A percentile compares a stretch with the other conserved stretches of the same genome.
Conservation (phyloP, 352 stramenopile species). For the Phytophthora fragariaefolia region DNA sequence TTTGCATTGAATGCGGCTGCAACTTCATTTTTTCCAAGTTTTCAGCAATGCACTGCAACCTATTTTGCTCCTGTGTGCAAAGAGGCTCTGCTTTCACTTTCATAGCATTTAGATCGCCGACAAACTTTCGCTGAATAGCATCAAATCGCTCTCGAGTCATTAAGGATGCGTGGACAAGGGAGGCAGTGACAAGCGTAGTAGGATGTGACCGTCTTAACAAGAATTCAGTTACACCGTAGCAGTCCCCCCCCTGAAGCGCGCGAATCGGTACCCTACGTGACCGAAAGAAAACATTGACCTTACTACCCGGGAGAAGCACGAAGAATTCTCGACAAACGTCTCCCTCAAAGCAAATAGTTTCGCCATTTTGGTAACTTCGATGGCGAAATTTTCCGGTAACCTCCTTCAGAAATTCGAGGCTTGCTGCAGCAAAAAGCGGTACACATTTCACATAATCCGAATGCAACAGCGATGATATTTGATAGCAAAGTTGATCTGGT, state of each 20-base stretch:
- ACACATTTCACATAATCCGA: conserved; percentile 63
- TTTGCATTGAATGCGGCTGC: conserved; percentile 56
- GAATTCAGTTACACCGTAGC: conserved; percentile 68
- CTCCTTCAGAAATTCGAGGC: conserved; percentile 52
- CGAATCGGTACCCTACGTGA: conserved; percentile 35
- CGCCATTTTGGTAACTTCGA: conserved; percentile 64
- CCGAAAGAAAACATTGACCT: conserved; percentile 62
- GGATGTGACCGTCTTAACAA: conserved; percentile 55
- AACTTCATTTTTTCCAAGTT: conserved; percentile 65
- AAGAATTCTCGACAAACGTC: conserved; percentile 72
- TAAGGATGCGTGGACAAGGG: conserved; percentile 55
- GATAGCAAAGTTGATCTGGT: conserved; percentile 65
- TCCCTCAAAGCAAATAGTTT: conserved; percentile 60
- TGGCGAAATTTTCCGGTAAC: conserved; percentile 74
- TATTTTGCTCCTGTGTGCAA: conserved; percentile 42
- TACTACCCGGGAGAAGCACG: conserved; percentile 56
- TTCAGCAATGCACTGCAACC: conserved; percentile 36
- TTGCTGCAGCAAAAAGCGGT: conserved; percentile 62
- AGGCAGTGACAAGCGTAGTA: conserved; percentile 47
- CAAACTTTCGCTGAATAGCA: conserved; percentile 60
- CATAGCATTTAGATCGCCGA: conserved; percentile 56
- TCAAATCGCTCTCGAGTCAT: conserved; percentile 77
- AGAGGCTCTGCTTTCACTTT: conserved; percentile 42
- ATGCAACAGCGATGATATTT: conserved; percentile 73
- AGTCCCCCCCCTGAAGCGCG: conserved; percentile 53